A percentile compares a stretch with the other conserved stretches of the same genome.
Evolutionary conservation across 2,329 filamentous ascomycete genomes (phyloP).

Genomic region (Simplicillium aogashimaense): DNA sequence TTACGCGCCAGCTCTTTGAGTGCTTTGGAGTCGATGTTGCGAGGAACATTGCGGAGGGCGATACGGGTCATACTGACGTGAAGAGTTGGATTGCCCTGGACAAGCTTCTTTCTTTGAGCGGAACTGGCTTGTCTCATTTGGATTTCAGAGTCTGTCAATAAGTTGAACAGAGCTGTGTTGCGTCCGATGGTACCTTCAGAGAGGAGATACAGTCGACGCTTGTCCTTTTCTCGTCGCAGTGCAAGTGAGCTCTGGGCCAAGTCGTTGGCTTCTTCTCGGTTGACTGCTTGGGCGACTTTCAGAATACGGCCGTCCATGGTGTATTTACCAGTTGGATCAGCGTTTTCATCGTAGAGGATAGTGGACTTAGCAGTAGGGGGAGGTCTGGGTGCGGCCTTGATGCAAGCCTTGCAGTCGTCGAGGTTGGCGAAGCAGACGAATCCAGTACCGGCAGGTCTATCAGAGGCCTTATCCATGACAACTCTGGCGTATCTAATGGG

Average conservation of each 20-base stretch:
- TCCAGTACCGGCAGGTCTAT: slow-evolving; percentile 80
- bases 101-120: slow-evolving; percentile 79
- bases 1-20: slow-evolving; percentile 85
- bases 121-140: slow-evolving; percentile 81
- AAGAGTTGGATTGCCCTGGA: slow-evolving; percentile 82
- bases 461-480: slow-evolving; percentile 77
- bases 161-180: slow-evolving; percentile 67
- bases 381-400: slow-evolving; percentile 61
- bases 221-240: slow-evolving; percentile 66
- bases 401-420: slow-evolving; percentile 66
- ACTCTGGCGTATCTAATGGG: slow-evolving; percentile 83
- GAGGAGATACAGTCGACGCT: slow-evolving; percentile 79
- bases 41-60: slow-evolving; percentile 83
- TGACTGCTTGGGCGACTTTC: slow-evolving; percentile 75
- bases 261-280: slow-evolving; percentile 66
- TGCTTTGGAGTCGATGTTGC: slow-evolving; percentile 72
- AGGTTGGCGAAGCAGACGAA: slow-evolving; percentile 86
- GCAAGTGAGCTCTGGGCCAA: slow-evolving; percentile 61
- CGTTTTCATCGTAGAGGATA: slow-evolving; percentile 75
- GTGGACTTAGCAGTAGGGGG: slow-evolving; percentile 49
- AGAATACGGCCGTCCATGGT: slow-evolving; percentile 85
- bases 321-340: slow-evolving; percentile 75
- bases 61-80: slow-evolving; percentile 85
- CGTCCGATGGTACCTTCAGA: slow-evolving; percentile 73
- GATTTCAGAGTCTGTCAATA: slow-evolving; percentile 69